Evolutionary conservation across 306 rosid species (phyloP), one percentile per base, ranked within the genome.

Genomic region (Purshia tridentata): DNA sequence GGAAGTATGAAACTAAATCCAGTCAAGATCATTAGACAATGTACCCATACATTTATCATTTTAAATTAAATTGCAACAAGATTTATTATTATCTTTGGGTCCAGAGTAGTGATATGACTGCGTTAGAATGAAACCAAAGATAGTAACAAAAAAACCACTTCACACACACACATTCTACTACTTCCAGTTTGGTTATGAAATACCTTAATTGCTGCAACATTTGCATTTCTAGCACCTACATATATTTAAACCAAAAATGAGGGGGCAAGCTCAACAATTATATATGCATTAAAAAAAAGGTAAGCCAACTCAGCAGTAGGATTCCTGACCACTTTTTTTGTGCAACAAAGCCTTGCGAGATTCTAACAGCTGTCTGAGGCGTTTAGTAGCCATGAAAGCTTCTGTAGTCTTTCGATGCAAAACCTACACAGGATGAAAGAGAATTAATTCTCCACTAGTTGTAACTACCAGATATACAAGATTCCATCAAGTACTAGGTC

Each of bases 401-500:
- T 89, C 99, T 82, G 84, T 82, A 20, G 89, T 85, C 86, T 94
- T 94, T 76, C 98, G 89, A 82, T 90, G 99, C 85, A 91, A 70
- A 73, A 94, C 99, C 99, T 91, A 69, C 42, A 53, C 61, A 83
- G 46, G 78, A 65, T n/a, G 47, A 70, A 62, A 80, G 61, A 61
- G 61, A 52, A 71, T 50, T 52, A 59, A 55, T 41, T 52, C 37
- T 52, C 8, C 50, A 61, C 49, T 50, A 69, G 22, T 19, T 19
- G 6, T 19, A 18, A 57, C 49, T 4, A 15, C 22, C 23, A 0
- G 53, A 20, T 13, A 49, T 48, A 69, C 45, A 56, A 60, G 18
- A 66, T 12, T 47, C 29, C 39, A 41, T n/a, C 20, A 49, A 65
- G 20, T 19, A 46, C 40, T 6, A 6, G 1, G 22, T 22, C 41